Evolutionary conservation across 345 rosid genomes (phyloP).

Genomic region (Brassica nigra): DNA sequence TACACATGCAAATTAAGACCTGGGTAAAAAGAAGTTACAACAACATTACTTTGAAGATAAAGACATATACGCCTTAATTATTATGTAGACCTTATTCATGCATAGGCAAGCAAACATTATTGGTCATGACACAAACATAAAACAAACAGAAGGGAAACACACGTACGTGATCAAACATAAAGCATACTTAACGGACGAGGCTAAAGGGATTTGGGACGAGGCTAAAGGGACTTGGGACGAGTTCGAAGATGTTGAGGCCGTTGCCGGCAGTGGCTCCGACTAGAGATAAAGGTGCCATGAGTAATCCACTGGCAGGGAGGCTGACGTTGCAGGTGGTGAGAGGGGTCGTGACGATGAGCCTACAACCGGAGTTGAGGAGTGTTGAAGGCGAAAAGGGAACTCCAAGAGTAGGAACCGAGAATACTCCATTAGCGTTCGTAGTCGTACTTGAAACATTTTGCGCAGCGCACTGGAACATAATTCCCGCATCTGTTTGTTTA

Average conservation of each 20-base stretch:
- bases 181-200: background rate
- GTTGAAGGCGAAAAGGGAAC: background rate
- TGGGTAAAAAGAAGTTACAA: background rate
- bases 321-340: slow-evolving; percentile 54
- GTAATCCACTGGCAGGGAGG: slow-evolving; percentile 43
- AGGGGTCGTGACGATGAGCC: slow-evolving; percentile 50
- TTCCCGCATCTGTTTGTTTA: slow-evolving; percentile 47
- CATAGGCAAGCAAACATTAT: background rate
- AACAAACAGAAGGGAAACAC: slow-evolving; percentile 4
- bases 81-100: background rate
- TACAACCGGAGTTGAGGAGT: slow-evolving; percentile 44
- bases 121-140: background rate
- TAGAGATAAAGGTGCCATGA: slow-evolving; percentile 45
- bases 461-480: slow-evolving; percentile 49
- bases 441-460: slow-evolving; percentile 49
- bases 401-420: slow-evolving; percentile 23
- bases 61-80: background rate
- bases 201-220: slow-evolving; percentile 1
- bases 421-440: slow-evolving; percentile 46
- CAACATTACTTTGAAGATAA: background rate
- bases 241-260: slow-evolving; percentile 40
- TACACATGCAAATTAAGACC: background rate
- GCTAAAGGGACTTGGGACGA: slow-evolving; percentile 44
- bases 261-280: slow-evolving; percentile 46
- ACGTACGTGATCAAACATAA: background rate